Conservation (phyloP, 2,329 filamentous ascomycete genomes). For the Apiospora aurea region DNA sequence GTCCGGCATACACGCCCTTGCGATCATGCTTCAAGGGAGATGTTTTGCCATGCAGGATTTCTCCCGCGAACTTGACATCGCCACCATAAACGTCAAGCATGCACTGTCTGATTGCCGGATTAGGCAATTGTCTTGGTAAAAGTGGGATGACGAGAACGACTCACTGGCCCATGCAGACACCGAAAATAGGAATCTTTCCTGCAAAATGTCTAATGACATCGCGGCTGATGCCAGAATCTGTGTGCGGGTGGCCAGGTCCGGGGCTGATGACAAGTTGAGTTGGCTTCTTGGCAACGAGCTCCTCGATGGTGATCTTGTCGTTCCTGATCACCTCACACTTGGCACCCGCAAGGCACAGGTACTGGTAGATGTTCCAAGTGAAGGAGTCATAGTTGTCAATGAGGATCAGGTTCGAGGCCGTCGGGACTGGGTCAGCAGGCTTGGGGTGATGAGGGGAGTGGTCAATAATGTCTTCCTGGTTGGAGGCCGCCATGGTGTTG, state of each 20-base stretch:
- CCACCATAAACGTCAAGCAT: constrained; percentile 95
- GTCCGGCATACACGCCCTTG: constrained; percentile 88
- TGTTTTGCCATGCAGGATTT: constrained; percentile 97
- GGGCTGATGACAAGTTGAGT: constrained; percentile 96
- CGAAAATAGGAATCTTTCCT: constrained; percentile 92
- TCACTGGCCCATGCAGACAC: constrained; percentile 96
- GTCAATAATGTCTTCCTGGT: constrained; percentile 62
- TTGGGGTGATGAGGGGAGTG: constrained; percentile 88
- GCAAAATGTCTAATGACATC: constrained; percentile 90
- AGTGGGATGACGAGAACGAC: constrained; percentile 53
- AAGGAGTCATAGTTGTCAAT: constrained; percentile 99
- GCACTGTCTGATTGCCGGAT: constrained; percentile 70
- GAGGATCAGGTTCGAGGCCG: constrained; percentile 88
- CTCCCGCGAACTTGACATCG: constrained; percentile 88
- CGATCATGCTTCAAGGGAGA: constrained; percentile 87
- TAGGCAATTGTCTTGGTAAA: constrained; percentile 29
- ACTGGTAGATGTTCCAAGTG: constrained; percentile 99
- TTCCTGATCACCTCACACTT: constrained; percentile 90
- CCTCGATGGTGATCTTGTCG: constrained; percentile 85
- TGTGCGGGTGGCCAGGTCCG: constrained; percentile 89
- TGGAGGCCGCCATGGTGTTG: constrained; percentile 51
- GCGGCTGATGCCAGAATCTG: constrained; percentile 92
- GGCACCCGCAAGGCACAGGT: constrained; percentile 94
- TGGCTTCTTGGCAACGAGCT: constrained; percentile 82
- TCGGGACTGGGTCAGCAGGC: constrained; percentile 74